Percentiles rank a stretch among this genome's conserved stretches.
Evolutionary conservation across 2,329 filamentous ascomycete species (phyloP).

Genomic region (Botrytis paeoniae): DNA sequence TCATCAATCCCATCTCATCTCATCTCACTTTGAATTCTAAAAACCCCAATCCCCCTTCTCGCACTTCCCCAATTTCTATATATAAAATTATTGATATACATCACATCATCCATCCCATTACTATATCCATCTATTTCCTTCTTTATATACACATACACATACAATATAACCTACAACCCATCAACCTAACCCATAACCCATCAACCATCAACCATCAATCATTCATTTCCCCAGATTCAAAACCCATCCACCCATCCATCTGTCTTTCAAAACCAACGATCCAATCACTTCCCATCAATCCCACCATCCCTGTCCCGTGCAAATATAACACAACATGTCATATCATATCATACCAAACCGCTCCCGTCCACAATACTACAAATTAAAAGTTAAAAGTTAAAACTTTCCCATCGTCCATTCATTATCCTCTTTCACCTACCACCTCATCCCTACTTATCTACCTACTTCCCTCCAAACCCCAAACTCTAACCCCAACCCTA

Average conservation of each 20-base stretch:
- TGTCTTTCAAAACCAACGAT: too few species aligned
- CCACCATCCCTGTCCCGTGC: neutral
- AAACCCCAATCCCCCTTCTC: neutral
- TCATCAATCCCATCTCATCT: neutral
- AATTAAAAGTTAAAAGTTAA: too few species aligned
- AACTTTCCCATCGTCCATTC: neutral
- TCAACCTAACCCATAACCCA: too few species aligned
- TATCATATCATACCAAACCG: neutral
- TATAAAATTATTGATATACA: neutral
- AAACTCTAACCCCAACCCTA: too few species aligned
- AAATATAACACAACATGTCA: neutral
- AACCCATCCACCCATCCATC: neutral
- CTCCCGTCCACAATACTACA: neutral
- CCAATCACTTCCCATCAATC: too few species aligned
- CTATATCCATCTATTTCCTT: neutral
- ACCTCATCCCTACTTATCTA: too few species aligned
- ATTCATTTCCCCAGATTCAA: conserved; percentile 1
- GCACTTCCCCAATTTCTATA: neutral
- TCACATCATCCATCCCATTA: neutral
- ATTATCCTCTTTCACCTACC: too few species aligned
- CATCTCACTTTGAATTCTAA: neutral
- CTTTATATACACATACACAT: neutral
- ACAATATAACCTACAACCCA: too few species aligned
- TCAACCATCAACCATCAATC: neutral
- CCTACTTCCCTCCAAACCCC: too few species aligned